Percentiles rank a stretch among this genome's conserved stretches.
phyloP scores from a whole-genome alignment of 2,329 filamentous ascomycete species.

The Diaporthe vaccinii region DNA sequence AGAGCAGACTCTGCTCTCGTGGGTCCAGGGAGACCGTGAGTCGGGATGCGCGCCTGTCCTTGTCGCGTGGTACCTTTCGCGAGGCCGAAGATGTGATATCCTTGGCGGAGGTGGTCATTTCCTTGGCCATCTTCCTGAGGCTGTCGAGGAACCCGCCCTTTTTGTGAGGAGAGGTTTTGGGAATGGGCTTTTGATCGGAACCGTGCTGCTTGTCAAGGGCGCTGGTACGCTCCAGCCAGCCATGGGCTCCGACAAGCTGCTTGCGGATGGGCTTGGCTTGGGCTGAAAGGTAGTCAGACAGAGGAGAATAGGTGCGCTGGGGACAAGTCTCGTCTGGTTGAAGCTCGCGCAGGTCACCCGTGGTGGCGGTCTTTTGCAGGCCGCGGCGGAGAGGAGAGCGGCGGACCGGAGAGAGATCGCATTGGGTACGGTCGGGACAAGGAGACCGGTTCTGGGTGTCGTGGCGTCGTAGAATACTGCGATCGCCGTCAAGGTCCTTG shows the following conservation, averaged over 20 bases:
- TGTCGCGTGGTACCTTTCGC: slow-evolving; percentile 48
- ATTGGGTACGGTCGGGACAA: slow-evolving; percentile 23
- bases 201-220: slow-evolving; percentile 43
- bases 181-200: slow-evolving; percentile 27
- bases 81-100: slow-evolving; percentile 40
- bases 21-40: slow-evolving; percentile 65
- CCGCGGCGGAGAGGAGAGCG: slow-evolving; percentile 27
- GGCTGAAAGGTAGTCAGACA: slow-evolving; percentile 58
- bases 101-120: slow-evolving; percentile 51
- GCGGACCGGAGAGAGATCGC: slow-evolving; percentile 14
- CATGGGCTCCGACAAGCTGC: slow-evolving; percentile 67
- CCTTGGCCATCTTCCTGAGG: slow-evolving; percentile 67
- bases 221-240: slow-evolving; percentile 66
- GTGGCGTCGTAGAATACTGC: slow-evolving; percentile 35
- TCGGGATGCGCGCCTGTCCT: slow-evolving; percentile 48
- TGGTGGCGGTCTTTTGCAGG: slow-evolving; percentile 39
- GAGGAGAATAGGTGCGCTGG: slow-evolving; percentile 56
- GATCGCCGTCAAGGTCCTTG: slow-evolving; percentile 40
- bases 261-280: slow-evolving; percentile 60
- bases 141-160: slow-evolving; percentile 59
- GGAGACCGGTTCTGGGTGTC: slow-evolving; percentile 7
- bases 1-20: slow-evolving; percentile 70
- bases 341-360: slow-evolving; percentile 37
- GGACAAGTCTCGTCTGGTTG: slow-evolving; percentile 34
- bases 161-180: slow-evolving; percentile 47